Evolutionary conservation across 495 filamentous ascomycete species (phyloP), one percentile per base, ranked within the genome.

Genomic region (Hypoxylon perforatum): DNA sequence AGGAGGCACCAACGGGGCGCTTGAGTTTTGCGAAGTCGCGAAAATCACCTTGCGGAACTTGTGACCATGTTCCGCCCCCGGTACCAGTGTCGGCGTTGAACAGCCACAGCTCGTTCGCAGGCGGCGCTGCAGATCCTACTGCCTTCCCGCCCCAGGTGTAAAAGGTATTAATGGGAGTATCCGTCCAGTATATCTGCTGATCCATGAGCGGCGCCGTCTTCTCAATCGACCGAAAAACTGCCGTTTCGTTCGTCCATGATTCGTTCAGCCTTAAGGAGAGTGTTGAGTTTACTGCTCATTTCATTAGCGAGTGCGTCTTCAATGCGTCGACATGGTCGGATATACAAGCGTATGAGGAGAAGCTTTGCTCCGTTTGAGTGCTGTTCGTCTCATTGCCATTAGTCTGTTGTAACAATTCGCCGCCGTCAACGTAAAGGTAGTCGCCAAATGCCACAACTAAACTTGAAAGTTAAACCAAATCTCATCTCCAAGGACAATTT

Each of bases 91-190:
- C 77, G 11, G 73, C 67, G 18, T 56, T 57, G 52, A 80, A 74
- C 53, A 72, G 72, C 73, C 76, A 77, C 12, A 75, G 67, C 46
- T 60, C 61, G 19, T 63, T 70, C 8, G 42, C 45, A 0, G 64
- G 68, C 9, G 71, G 65, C 11, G 63, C 11, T 8, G 50, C 47
- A 38, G 49, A 36, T 25, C 57, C 61, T 49, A 57, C 62, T 3
- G 33, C 30, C 50, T 63, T 70, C 11, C 79, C 78, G 17, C 74
- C 78, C 75, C 76, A 80, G 11, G 69, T 62, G 56, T 80, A 80
- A 23, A 78, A 71, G 30, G 48, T 55, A 25, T 68, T 67, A 3
- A 51, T 57, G 4, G 57, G 62, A 4, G 39, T 15, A 57, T 78
- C 72, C 4, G 67, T 52, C 75, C 75, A 79, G 22, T 71, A 50